Conservation (phyloP, 192 early-diverging fungal genomes). For the Podila horticola region DNA sequence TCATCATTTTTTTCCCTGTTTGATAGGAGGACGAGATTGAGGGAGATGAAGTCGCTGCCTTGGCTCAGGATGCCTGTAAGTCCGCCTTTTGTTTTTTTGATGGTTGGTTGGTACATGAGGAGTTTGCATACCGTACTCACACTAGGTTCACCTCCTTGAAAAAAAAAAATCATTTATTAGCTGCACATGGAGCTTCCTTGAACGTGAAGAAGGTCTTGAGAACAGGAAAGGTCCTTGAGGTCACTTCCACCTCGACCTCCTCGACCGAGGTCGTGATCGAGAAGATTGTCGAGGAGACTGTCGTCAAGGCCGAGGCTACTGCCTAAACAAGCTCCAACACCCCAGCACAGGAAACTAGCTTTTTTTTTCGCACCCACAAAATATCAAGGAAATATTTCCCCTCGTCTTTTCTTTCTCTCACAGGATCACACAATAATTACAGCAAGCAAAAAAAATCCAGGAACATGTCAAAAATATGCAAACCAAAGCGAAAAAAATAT, state of each 20-base stretch:
- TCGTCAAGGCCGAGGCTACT: slow-evolving; percentile 16
- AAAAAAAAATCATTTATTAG: neutral
- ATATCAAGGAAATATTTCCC: no score
- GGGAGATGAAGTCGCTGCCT: slow-evolving; percentile 20
- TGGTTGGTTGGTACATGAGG: neutral
- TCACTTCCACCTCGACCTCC: neutral
- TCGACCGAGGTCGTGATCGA: neutral
- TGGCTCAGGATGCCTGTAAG: slow-evolving; percentile 41
- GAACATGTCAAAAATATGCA: no score
- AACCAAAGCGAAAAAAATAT: no score
- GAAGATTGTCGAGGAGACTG: slow-evolving; percentile 14
- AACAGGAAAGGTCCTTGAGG: slow-evolving; percentile 38
- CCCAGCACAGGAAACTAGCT: neutral
- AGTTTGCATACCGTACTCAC: neutral
- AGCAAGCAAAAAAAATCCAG: no score
- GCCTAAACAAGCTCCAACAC: neutral
- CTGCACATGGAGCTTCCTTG: slow-evolving; percentile 11
- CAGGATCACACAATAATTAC: no score
- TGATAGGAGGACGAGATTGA: slow-evolving; percentile 20
- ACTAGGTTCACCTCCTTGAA: no score
- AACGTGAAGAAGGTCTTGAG: slow-evolving; percentile 34
- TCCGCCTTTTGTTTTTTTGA: neutral
- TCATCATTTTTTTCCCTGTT: neutral
- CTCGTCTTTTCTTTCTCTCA: neutral
- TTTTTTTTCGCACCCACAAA: neutral